These are phyloP conservation scores for Ganoderma meredithae DNA, from an alignment of 1,284 basidiomycete species.

Conservation along the genomic window DNA sequence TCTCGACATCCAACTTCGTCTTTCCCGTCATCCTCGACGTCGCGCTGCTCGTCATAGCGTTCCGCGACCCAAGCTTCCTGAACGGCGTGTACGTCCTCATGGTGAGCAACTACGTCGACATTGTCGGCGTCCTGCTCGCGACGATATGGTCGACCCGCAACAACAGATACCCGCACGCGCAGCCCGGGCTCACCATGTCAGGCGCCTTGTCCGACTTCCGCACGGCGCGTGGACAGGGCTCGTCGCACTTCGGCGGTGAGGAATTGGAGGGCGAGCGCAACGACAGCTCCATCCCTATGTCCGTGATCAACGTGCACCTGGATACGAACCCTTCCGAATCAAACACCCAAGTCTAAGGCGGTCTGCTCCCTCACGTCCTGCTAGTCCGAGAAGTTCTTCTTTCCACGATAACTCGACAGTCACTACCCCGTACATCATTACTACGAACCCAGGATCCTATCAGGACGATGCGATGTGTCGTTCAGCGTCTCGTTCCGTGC, in stretches of 20 bases:
- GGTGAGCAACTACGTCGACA: conserved; percentile 27
- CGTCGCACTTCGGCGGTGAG: background rate
- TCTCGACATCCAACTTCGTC: conserved; percentile 40
- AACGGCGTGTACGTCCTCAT: conserved; percentile 25
- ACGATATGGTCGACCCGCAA: conserved; percentile 31
- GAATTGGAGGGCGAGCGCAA: background rate
- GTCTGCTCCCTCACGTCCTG: too few relatives aligned
- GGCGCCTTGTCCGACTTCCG: background rate
- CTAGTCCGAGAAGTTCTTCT: background rate
- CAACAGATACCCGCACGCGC: background rate
- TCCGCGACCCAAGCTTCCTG: conserved; percentile 18
- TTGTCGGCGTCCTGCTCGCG: conserved; percentile 34
- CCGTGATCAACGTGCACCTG: background rate
- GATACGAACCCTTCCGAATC: background rate
- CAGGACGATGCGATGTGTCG: background rate
- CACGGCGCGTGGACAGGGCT: background rate
- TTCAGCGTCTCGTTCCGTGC: background rate
- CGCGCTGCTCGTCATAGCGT: conserved; percentile 32
- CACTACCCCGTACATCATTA: background rate
- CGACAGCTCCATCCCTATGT: background rate
- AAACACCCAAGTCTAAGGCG: background rate
- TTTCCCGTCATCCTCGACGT: conserved; percentile 41
- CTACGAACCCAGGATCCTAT: background rate
- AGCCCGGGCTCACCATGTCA: background rate
- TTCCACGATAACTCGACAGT: background rate